Evolutionary conservation across 2,329 filamentous ascomycete genomes (phyloP).

Genomic region (Calonectria leucothoes): DNA sequence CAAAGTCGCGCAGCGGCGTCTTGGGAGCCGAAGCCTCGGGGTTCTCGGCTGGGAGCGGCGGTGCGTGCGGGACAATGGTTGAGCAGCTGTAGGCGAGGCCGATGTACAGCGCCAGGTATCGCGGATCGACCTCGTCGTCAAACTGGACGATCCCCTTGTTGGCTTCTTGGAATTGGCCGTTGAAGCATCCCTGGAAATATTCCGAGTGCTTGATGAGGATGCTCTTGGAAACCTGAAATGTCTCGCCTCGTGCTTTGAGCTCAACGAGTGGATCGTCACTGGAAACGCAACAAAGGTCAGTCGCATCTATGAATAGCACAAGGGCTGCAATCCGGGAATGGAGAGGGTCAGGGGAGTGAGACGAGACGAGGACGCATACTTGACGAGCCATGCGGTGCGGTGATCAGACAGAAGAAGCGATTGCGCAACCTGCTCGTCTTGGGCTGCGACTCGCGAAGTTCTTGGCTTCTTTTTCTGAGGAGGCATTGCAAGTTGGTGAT

Average conservation of each 20-base stretch:
- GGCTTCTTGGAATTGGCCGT: conserved; percentile 42
- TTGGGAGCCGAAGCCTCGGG: conserved; percentile 41
- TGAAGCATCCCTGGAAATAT: conserved; percentile 47
- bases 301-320: no score
- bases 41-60: conserved; percentile 35
- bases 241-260: conserved; percentile 44
- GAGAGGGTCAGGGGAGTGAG: not conserved
- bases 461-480: conserved; percentile 40
- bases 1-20: conserved; percentile 45
- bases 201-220: conserved; percentile 47
- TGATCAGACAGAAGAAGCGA: conserved; percentile 45
- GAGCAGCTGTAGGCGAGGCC: conserved; percentile 50
- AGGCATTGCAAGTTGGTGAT: conserved; percentile 30
- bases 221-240: conserved; percentile 44
- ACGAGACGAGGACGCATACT: conserved; percentile 39
- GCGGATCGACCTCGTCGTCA: conserved; percentile 46
- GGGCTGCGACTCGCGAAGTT: conserved; percentile 15
- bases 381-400: conserved; percentile 49
- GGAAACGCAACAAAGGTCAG: conserved; percentile 24
- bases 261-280: conserved; percentile 46
- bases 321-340: not conserved
- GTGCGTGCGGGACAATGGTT: conserved; percentile 45
- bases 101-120: conserved; percentile 48
- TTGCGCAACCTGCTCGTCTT: conserved; percentile 32
- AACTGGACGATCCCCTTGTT: conserved; percentile 43